A percentile compares a stretch with the other conserved stretches of the same genome.
Evolutionary conservation across 2,329 filamentous ascomycete genomes (phyloP).

Genomic region (Pseudogymnoascus sp.): DNA sequence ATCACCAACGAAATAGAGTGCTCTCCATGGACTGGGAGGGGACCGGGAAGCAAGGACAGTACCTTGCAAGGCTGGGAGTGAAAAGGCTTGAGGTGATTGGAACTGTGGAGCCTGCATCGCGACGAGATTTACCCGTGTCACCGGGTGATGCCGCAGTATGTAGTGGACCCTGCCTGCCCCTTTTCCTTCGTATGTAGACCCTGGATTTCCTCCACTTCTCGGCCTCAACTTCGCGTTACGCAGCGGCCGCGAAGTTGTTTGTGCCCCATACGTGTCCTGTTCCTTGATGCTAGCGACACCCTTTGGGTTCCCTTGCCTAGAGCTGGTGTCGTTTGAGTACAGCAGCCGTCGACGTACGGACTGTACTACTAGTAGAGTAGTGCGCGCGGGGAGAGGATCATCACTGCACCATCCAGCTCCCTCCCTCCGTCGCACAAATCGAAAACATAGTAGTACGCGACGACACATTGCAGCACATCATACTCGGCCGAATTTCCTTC

Average conservation of each 20-base stretch:
- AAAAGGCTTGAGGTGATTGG: conserved; percentile 7
- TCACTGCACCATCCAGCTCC: neutral
- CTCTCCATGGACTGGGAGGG: neutral
- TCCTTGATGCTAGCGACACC: neutral
- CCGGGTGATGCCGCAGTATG: conserved; percentile 1
- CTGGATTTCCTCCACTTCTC: neutral
- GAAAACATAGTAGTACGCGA: neutral
- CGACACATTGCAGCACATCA: neutral
- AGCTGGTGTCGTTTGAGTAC: neutral
- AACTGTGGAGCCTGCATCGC: conserved; percentile 1
- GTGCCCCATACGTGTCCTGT: neutral
- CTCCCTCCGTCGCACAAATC: neutral
- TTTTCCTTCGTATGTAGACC: neutral
- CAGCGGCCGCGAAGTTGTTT: neutral
- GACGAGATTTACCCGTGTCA: conserved; percentile 6
- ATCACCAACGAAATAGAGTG: conserved; percentile 8
- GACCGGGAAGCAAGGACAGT: neutral
- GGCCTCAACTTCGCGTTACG: neutral
- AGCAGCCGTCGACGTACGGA: neutral
- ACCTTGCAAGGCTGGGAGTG: neutral
- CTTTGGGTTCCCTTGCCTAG: neutral
- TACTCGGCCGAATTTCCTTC: neutral
- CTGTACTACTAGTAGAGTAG: neutral
- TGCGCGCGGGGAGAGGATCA: neutral
- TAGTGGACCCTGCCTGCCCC: neutral